phyloP scores from a whole-genome alignment of 495 filamentous ascomycete genomes.

The Penicillium antarcticum region DNA sequence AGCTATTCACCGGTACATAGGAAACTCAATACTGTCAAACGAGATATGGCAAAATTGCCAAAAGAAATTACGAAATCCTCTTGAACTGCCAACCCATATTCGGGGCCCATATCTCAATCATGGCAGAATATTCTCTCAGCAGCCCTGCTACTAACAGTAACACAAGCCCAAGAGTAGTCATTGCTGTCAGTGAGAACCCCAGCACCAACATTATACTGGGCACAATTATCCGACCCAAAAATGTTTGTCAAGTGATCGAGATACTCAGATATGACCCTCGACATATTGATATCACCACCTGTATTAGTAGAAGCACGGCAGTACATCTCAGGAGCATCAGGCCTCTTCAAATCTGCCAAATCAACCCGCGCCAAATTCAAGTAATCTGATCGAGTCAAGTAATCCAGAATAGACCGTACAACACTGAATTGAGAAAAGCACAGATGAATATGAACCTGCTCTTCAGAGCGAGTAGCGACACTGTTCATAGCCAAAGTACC shows the following conservation, averaged over 20 bases:
- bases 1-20: too few species aligned
- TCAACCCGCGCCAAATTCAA: neutral
- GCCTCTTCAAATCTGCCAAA: neutral
- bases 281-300: neutral
- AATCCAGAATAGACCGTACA: neutral
- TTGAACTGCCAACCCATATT: too few species aligned
- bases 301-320: neutral
- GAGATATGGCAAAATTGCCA: too few species aligned
- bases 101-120: neutral
- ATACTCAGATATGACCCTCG: neutral
- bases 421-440: neutral
- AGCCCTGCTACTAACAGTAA: neutral
- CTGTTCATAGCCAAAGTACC: slow-evolving; percentile 1
- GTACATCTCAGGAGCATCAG: neutral
- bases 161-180: neutral
- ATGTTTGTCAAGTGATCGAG: neutral
- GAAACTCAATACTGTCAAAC: too few species aligned
- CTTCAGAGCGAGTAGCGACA: neutral
- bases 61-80: too few species aligned
- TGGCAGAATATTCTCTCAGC: neutral
- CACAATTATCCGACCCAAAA: neutral
- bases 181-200: neutral
- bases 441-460: slow-evolving; percentile 4
- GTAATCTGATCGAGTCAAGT: neutral
- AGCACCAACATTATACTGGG: slow-evolving; percentile 1